phyloP scores from a whole-genome alignment of 2,329 filamentous ascomycete species.

The Ceratocystis lukuohia region DNA sequence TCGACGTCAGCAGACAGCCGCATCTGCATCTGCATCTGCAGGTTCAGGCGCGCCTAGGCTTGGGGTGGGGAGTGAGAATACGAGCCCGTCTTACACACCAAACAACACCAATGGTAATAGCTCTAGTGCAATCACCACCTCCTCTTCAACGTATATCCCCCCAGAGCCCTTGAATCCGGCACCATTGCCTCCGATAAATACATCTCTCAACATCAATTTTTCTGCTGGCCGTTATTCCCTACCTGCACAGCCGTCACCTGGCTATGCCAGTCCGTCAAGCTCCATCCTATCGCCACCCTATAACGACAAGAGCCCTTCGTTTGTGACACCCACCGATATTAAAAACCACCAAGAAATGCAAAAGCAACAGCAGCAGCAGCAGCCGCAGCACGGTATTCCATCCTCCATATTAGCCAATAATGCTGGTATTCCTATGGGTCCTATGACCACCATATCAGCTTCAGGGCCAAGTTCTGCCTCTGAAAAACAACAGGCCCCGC shows the following conservation, averaged over 20 bases:
- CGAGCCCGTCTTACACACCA: constrained; percentile 12
- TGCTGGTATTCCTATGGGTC: background rate
- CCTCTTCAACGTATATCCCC: background rate
- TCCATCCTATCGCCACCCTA: constrained; percentile 8
- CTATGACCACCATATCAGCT: constrained; percentile 1
- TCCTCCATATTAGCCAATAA: background rate
- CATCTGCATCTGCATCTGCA: constrained; percentile 10
- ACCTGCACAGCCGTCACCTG: constrained; percentile 14
- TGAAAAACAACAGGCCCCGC: constrained; percentile 28
- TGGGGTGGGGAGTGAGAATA: constrained; percentile 11
- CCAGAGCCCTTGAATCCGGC: background rate
- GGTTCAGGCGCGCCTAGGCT: background rate
- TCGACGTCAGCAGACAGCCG: constrained; percentile 26
- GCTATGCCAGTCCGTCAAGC: constrained; percentile 14
- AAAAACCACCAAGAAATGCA: constrained; percentile 26
- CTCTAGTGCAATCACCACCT: background rate
- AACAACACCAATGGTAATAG: constrained; percentile 3
- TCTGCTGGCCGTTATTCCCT: constrained; percentile 13
- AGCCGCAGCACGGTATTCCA: background rate
- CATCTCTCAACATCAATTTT: constrained; percentile 8
- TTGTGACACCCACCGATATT: constrained; percentile 38
- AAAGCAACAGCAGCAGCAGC: constrained; percentile 20
- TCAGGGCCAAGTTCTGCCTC: constrained; percentile 26
- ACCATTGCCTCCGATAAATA: constrained; percentile 24
- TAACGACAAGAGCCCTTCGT: constrained; percentile 30